Evolutionary conservation across 1,284 basidiomycete species (phyloP).

Genomic region (Farysia itapuensis): DNA sequence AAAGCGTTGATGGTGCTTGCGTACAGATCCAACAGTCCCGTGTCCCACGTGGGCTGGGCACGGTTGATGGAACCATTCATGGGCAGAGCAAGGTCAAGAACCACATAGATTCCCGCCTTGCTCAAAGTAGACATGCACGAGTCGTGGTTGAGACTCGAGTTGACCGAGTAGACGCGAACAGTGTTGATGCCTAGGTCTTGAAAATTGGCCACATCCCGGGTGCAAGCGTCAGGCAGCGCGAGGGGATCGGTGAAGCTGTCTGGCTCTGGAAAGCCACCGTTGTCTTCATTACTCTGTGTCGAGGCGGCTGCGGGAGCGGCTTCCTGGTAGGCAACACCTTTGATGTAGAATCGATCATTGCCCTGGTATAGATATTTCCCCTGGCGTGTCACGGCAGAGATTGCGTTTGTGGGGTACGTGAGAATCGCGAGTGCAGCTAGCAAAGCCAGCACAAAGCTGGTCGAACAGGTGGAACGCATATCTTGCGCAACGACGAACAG

Average conservation of each 20-base stretch:
- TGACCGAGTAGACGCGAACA: constrained; percentile 71
- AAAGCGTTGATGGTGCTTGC: constrained; percentile 76
- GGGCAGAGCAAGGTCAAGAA: constrained; percentile 85
- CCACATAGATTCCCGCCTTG: constrained; percentile 80
- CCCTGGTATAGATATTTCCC: constrained; percentile 78
- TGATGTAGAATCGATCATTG: constrained; percentile 79
- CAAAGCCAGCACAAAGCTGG: not conserved
- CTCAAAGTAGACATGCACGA: constrained; percentile 78
- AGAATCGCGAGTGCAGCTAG: not conserved
- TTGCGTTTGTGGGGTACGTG: constrained; percentile 6
- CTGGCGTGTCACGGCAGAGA: constrained; percentile 59
- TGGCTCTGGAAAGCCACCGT: constrained; percentile 70
- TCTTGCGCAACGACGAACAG: too few relatives aligned
- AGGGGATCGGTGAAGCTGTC: constrained; percentile 72
- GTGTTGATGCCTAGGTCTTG: constrained; percentile 65
- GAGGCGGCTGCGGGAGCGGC: constrained; percentile 68
- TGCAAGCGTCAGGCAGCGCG: constrained; percentile 70
- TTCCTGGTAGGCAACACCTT: constrained; percentile 85
- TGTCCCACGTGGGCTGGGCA: constrained; percentile 74
- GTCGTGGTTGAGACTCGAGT: constrained; percentile 79
- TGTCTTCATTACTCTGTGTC: constrained; percentile 64
- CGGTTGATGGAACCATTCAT: constrained; percentile 84
- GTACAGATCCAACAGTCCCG: constrained; percentile 78
- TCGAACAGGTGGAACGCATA: too few relatives aligned
- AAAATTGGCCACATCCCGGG: constrained; percentile 77